Evolutionary conservation across 75 land plant species (phyloP).

Genomic region (Pinus albicaulis): DNA sequence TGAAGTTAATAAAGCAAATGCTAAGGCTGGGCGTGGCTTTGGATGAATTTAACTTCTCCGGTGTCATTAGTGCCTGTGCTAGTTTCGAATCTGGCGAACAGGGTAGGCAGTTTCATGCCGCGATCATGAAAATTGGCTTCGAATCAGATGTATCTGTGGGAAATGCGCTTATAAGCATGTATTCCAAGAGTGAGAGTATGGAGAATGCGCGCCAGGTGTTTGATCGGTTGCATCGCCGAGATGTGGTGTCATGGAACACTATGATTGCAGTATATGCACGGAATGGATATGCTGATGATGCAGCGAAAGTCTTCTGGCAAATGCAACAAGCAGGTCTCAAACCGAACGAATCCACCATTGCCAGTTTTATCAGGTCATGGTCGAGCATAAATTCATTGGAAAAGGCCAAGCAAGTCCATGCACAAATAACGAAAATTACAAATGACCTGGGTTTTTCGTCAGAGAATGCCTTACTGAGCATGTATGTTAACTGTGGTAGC

Average conservation of each 20-base stretch:
- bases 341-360: constrained; percentile 7
- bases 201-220: neutral
- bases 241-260: constrained; percentile 2
- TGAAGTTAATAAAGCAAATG: neutral
- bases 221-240: neutral
- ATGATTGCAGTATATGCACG: constrained; percentile 29
- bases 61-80: neutral
- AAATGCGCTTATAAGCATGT: neutral
- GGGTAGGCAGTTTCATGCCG: neutral
- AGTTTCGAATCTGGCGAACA: neutral
- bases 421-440: constrained; percentile 4
- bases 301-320: neutral
- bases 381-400: constrained; percentile 12
- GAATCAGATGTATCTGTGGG: neutral
- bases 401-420: constrained; percentile 15
- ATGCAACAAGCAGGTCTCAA: neutral
- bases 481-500: constrained; percentile 24
- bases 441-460: constrained; percentile 1
- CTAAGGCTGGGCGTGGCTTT: neutral
- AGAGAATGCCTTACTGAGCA: constrained; percentile 18
- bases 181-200: neutral
- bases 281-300: constrained; percentile 7
- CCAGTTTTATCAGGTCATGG: constrained; percentile 10
- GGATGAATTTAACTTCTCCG: neutral
- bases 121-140: neutral